Percentiles rank a stretch among this genome's conserved stretches.
Conservation (phyloP, 2,329 filamentous ascomycete genomes). For the Fusarium tjaetaba region DNA sequence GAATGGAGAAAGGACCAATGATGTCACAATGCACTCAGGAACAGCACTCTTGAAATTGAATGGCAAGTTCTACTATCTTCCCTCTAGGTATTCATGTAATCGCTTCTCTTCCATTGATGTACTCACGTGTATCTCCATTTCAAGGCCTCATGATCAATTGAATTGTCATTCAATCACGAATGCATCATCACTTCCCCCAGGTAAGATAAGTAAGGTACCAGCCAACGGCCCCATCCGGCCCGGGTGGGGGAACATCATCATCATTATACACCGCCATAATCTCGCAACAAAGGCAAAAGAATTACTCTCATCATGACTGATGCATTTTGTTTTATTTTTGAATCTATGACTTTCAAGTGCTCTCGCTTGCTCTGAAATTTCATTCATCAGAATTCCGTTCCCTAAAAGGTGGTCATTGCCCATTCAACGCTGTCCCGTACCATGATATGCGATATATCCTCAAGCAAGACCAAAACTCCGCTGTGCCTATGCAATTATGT, state of each 20-base stretch:
- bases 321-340: background rate
- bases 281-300: background rate
- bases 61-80: background rate
- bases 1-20: constrained; percentile 13
- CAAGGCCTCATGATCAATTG: background rate
- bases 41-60: background rate
- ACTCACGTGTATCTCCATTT: background rate
- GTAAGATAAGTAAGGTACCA: background rate
- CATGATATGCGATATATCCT: background rate
- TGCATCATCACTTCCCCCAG: background rate
- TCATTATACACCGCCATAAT: background rate
- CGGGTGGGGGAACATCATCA: background rate
- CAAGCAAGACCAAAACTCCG: constrained; percentile 6
- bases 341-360: background rate
- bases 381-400: background rate
- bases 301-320: background rate
- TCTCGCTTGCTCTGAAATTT: background rate
- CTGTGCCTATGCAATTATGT: background rate
- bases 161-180: background rate
- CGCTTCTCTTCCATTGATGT: background rate
- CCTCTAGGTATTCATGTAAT: background rate
- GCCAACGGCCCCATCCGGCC: background rate
- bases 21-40: constrained; percentile 25
- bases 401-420: background rate
- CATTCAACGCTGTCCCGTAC: constrained; percentile 12